Evolutionary conservation across 1,284 basidiomycete genomes (phyloP).

Genomic region (Hymenochaete sp.): DNA sequence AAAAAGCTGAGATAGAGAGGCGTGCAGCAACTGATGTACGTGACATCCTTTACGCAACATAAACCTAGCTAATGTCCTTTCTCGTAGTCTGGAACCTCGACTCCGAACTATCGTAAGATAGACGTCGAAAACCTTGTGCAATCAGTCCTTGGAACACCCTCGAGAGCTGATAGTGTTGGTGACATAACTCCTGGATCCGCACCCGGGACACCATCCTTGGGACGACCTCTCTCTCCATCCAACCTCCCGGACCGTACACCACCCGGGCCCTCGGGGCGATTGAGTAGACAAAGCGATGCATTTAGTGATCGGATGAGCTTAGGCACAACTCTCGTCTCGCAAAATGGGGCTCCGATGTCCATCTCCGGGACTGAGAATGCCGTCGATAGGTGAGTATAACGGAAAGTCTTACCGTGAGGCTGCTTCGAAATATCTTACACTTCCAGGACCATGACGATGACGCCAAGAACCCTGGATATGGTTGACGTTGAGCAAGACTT

Average conservation of each 20-base stretch:
- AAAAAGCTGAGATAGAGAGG: conserved; percentile 49
- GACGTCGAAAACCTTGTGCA: conserved; percentile 68
- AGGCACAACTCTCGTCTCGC: conserved; percentile 39
- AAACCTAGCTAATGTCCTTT: neutral
- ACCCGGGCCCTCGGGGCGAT: conserved; percentile 45
- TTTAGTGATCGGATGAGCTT: conserved; percentile 41
- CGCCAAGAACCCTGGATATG: conserved; percentile 59
- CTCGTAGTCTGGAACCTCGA: neutral
- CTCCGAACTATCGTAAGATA: neutral
- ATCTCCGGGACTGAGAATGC: conserved; percentile 49
- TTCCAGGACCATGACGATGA: conserved; percentile 33
- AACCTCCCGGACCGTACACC: conserved; percentile 38
- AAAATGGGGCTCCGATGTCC: conserved; percentile 33
- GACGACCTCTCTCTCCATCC: conserved; percentile 29
- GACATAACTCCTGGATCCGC: conserved; percentile 59
- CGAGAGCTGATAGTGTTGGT: conserved; percentile 35
- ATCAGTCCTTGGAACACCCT: conserved; percentile 36
- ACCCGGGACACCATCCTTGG: conserved; percentile 55
- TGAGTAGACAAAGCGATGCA: conserved; percentile 59
- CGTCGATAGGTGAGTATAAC: conserved; percentile 47
- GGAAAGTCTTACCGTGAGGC: conserved; percentile 2
- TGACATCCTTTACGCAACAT: conserved; percentile 2
- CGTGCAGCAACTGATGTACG: conserved; percentile 37
- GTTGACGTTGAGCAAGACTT: conserved; percentile 83
- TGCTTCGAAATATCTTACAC: conserved; percentile 4